Conservation (phyloP, 176 grass and related monocot species). For the Carex pumila region DNA sequence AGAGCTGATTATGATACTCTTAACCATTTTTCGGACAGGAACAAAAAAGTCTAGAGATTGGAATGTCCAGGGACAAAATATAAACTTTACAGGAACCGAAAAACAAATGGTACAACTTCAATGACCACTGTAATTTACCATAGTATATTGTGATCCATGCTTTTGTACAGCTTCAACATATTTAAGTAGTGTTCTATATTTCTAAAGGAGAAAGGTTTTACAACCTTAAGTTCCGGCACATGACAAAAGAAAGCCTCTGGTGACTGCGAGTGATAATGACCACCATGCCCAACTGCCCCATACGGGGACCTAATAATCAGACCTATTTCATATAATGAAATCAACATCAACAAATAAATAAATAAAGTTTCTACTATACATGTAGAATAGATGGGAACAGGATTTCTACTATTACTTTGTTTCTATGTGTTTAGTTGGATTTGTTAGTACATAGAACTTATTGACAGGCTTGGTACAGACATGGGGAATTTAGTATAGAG, state of each 20-base stretch:
- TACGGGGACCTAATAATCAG: constrained; percentile 84
- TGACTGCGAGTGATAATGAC: constrained; percentile 98
- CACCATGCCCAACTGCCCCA: constrained; percentile 95
- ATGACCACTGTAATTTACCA: too few species aligned
- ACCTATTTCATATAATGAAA: constrained; percentile 38
- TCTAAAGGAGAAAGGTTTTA: not conserved
- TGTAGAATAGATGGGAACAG: not conserved
- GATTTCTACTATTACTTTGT: not conserved
- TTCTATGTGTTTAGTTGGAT: not conserved
- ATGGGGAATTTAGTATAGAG: not conserved
- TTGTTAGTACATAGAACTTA: not conserved
- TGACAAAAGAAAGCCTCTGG: constrained; percentile 98
- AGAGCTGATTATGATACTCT: not conserved
- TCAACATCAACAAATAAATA: not conserved
- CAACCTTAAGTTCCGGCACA: constrained; percentile 91
- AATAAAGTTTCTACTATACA: not conserved
- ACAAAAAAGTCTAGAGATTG: not conserved
- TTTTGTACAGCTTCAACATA: not conserved
- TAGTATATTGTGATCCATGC: too few species aligned
- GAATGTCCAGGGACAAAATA: not conserved
- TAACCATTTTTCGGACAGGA: not conserved
- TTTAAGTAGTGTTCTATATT: not conserved
- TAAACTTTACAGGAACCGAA: not conserved
- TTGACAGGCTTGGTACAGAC: not conserved
- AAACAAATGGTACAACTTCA: not conserved